A percentile compares a stretch with the other conserved stretches of the same genome.
Evolutionary conservation across 257 asterid species (phyloP).

Genomic region (Rubia yunnanensis): DNA sequence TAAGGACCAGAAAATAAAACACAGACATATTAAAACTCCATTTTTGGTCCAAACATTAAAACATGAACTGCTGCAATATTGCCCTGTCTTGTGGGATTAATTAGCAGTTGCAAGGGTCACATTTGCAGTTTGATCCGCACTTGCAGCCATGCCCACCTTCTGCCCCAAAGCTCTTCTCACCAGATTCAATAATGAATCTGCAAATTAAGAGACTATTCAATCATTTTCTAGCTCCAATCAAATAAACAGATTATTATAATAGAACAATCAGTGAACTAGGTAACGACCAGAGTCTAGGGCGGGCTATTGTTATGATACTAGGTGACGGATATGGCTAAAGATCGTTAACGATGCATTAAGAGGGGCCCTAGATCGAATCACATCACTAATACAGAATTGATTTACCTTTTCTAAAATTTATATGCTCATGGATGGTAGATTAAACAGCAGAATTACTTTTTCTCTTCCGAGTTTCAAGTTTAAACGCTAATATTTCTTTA

Average conservation of each 20-base stretch:
- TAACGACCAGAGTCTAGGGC: too few species aligned
- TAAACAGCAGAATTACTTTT: too few species aligned
- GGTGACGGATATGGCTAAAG: too few species aligned
- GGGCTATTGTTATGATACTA: too few species aligned
- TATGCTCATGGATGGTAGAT: too few species aligned
- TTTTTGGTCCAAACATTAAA: not conserved
- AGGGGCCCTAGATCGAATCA: too few species aligned
- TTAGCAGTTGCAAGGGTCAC: slow-evolving; percentile 37
- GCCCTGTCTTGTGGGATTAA: not conserved
- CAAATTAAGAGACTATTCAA: not conserved
- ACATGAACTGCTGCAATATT: not conserved
- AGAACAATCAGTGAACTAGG: too few species aligned
- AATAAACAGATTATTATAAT: not conserved
- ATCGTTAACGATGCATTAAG: too few species aligned
- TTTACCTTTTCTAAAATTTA: too few species aligned
- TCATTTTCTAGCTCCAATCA: not conserved
- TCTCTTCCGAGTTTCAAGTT: too few species aligned
- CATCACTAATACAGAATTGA: too few species aligned
- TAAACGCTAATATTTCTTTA: too few species aligned
- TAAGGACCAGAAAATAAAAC: not conserved
- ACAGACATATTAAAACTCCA: not conserved
- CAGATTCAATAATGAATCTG: slow-evolving; percentile 17
- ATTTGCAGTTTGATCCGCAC: slow-evolving; percentile 29
- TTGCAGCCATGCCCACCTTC: slow-evolving; percentile 35
- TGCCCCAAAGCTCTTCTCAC: slow-evolving; percentile 19